These are phyloP conservation scores for Silene coronaria DNA, from an alignment of 179 eudicot species.

Conservation along the genomic window DNA sequence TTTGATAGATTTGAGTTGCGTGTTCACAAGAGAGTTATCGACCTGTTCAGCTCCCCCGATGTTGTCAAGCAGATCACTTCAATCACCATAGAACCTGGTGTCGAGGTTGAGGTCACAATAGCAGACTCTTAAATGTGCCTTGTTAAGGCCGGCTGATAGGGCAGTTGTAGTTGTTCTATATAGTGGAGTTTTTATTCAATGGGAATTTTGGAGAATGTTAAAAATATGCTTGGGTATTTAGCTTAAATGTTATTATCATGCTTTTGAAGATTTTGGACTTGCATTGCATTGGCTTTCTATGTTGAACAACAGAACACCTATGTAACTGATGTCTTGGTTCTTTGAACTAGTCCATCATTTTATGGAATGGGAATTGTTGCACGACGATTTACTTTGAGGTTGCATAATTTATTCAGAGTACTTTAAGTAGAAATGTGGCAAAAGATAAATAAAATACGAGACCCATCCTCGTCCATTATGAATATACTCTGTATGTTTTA, in stretches of 20 bases:
- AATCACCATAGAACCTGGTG: conserved; percentile 93
- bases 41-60: conserved; percentile 89
- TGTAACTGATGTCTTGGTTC: conserved; percentile 5
- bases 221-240: conserved; percentile 12
- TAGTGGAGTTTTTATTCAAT: conserved; percentile 18
- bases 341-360: not conserved
- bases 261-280: conserved; percentile 20
- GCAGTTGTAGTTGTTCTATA: conserved; percentile 10
- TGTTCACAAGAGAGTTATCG: conserved; percentile 90
- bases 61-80: conserved; percentile 95
- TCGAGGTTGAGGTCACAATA: conserved; percentile 92
- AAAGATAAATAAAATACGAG: too few species aligned
- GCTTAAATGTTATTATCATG: conserved; percentile 16
- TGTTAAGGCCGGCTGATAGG: not conserved
- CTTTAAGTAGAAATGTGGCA: too few species aligned
- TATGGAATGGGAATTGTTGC: too few species aligned
- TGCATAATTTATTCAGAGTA: too few species aligned
- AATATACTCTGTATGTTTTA: too few species aligned
- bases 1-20: conserved; percentile 84
- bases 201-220: conserved; percentile 26
- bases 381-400: too few species aligned
- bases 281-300: conserved; percentile 8
- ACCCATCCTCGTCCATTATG: too few species aligned
- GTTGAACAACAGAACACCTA: not conserved
- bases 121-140: conserved; percentile 55